A percentile compares a stretch with the other conserved stretches of the same genome.
Conservation (phyloP, 495 filamentous ascomycete genomes). For the Peziza echinospora region DNA sequence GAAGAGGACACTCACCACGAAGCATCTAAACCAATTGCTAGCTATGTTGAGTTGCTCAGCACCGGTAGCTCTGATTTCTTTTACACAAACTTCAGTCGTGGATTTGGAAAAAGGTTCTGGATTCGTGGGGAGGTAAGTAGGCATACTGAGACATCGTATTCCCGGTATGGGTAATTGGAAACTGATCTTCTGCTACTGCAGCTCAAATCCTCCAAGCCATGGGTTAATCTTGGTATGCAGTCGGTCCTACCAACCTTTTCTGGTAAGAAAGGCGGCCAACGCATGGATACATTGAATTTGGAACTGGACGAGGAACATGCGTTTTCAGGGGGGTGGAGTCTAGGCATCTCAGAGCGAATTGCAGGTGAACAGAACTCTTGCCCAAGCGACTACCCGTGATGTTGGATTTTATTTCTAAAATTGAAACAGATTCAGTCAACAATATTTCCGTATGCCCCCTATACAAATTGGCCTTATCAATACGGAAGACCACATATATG, state of each 20-base stretch:
- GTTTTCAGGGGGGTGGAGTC: slow-evolving; percentile 11
- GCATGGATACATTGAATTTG: slow-evolving; percentile 9
- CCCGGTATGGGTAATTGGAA: slow-evolving; percentile 1
- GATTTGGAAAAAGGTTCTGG: slow-evolving; percentile 17
- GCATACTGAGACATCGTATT: background rate
- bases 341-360: slow-evolving; percentile 5
- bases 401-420: background rate
- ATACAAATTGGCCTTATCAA: background rate
- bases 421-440: background rate
- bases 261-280: background rate
- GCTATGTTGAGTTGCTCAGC: slow-evolving; percentile 7
- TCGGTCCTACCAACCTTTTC: slow-evolving; percentile 10
- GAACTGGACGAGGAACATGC: slow-evolving; percentile 6
- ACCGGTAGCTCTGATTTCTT: slow-evolving; percentile 22
- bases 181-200: background rate
- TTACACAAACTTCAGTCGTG: slow-evolving; percentile 24
- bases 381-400: background rate
- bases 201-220: slow-evolving; percentile 3
- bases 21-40: background rate
- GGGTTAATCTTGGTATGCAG: slow-evolving; percentile 15
- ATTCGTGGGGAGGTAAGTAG: slow-evolving; percentile 9
- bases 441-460: background rate
- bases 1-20: background rate
- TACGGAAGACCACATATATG: background rate
- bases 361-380: slow-evolving; percentile 3